Base-by-base conservation (phyloP, 257 asterid species). In the Nemophila menziesii region DNA sequence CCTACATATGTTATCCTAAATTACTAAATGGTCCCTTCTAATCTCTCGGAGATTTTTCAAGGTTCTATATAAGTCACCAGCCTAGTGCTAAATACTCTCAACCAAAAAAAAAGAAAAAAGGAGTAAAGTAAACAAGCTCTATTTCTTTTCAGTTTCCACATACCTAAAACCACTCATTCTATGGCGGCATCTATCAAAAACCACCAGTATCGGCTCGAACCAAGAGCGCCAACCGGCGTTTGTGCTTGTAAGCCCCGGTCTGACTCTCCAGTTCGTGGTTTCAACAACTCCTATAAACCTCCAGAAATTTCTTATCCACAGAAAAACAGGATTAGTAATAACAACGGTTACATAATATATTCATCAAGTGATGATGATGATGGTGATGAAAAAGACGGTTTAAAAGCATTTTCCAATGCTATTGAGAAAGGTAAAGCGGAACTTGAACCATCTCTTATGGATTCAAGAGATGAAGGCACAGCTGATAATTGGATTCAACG, bases 171-270 rank as follows among this genome's bases (percentile, higher is more conserved):
- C n/a, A 10, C 20, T 60, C 20, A 13, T 15, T 9, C 33, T 57
- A 85, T 86, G 97, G 93, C 94, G 57, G 74, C 97, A 38, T 72
- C 81, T 38, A 78, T 86, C 11, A 74, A 77, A 26, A 86, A 77
- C 68, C 72, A 82, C 65, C 86, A 66, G 46, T 74, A 64, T 39
- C 70, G 44, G 46, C 66, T 74, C 21, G 90, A 77, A 37, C 70
- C 74, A 27, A 72, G 64, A 8, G 18, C 66, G 20, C 20, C 63
- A 0, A 62, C 63, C 14, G 50, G 47, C 13, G 29, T n/a, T 16
- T 68, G 69, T 2, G 58, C 36, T 6, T 66, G 41, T 66, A 79
- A 65, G 37, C 11, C 86, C 69, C 78, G 79, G 3, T 26, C 96
- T 33, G 75, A 66, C 17, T 79, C 94, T 12, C 94, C 94, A 5